Base-by-base conservation (phyloP, 2,329 filamentous ascomycete species). In the Pestalotiopsis sp. region DNA sequence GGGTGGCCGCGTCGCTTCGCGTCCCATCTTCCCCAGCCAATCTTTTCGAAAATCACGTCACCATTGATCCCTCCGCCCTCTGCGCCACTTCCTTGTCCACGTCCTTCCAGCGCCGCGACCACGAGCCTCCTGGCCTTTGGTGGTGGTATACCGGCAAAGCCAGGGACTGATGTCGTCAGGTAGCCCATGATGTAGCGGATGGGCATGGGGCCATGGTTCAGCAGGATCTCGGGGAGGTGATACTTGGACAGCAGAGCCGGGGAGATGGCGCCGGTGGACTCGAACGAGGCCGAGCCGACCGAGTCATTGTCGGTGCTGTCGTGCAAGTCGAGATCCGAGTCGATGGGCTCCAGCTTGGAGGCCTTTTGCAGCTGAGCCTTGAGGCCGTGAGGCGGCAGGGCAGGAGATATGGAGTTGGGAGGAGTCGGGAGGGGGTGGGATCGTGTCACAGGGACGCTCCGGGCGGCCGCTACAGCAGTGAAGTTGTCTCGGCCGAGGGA, bases 11-110 rank as follows among this genome's bases (percentile, higher is more conserved):
- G 90, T 78, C 89, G 87, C 78, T 90, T 90, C 71, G 95, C 96
- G 80, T 97, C 93, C 95, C 95, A 99, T 73, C 94, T 90, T 69
- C 96, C 96, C 95, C 95, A 98, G 77, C 95, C 95, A 69, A 98
- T 94, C 85, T 98, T 98, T 80, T 97, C 93, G 78, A 97, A 98
- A 77, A 91, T 87, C 75, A 96, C 91, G 74, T 94, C 91, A 73
- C 91, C 91, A 71, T 91, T 85, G 70, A 87, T 78, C 68, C 88
- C 88, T 70, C 90, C 89, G 69, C 87, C 86, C 72, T 90, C 86
- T 67, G 82, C 81, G 71, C 87, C 87, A 71, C 82, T 84, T 59
- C 83, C 82, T 61, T 78, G 81, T 74, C 88, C 87, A 74, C 93
- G 91, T 75, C 93, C 92, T 83, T 98, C 95, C 73, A 98, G 83